phyloP scores from a whole-genome alignment of 129 eudicot species.

The Ambrosia trifida region DNA sequence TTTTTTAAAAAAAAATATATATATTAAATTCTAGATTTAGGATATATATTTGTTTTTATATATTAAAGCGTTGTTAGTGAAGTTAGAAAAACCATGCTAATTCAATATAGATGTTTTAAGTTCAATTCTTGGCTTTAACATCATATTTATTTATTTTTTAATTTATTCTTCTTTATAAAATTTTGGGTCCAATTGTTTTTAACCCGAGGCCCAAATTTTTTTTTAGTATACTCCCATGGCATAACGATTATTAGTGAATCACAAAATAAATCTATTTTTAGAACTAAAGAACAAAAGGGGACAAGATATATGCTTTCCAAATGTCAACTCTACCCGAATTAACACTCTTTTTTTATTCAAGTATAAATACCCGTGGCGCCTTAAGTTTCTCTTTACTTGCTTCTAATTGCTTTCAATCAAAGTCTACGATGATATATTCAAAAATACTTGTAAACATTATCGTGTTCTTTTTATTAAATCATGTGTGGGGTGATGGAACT shows the following conservation, averaged over 20 bases:
- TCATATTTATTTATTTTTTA: too few relatives aligned
- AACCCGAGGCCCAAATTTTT: too few relatives aligned
- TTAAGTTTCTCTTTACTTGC: conserved; percentile 4
- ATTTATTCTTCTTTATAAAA: too few relatives aligned
- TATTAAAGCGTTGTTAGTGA: too few relatives aligned
- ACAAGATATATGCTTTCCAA: not conserved
- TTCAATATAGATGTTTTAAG: too few relatives aligned
- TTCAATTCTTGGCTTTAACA: too few relatives aligned
- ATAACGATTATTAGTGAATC: not conserved
- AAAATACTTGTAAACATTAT: not conserved
- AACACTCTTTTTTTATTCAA: not conserved
- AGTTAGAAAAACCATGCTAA: too few relatives aligned
- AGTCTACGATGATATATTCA: conserved; percentile 7
- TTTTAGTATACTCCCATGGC: too few relatives aligned
- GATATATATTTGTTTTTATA: too few relatives aligned
- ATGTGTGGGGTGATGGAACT: not conserved
- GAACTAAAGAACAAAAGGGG: not conserved
- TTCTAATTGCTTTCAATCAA: not conserved
- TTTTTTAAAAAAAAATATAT: too few relatives aligned
- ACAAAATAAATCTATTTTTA: not conserved
- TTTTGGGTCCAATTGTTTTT: too few relatives aligned
- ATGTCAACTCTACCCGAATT: conserved; percentile 13
- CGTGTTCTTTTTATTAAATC: not conserved
- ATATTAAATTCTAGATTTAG: too few relatives aligned
- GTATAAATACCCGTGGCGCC: not conserved